A percentile compares a stretch with the other conserved stretches of the same genome.
Evolutionary conservation across 208 protist genomes (phyloP).

Genomic region (Balamuthia mandrillaris): DNA sequence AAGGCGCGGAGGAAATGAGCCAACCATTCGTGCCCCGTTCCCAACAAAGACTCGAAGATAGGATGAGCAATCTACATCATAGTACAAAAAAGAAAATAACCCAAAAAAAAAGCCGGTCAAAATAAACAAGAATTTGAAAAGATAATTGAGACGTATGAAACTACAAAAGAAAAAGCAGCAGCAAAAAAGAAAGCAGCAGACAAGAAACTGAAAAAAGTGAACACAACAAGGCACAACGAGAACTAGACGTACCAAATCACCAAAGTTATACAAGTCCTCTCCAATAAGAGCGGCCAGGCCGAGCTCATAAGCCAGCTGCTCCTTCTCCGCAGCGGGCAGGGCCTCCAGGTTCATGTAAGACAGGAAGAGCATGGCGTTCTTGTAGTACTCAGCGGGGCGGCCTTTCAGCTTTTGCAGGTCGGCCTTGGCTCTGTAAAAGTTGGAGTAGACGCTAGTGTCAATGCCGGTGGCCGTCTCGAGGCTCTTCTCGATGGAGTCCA

Average conservation of each 20-base stretch:
- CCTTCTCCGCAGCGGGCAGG: slow-evolving; percentile 44
- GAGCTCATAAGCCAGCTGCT: slow-evolving; percentile 71
- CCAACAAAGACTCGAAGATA: slow-evolving; percentile 63
- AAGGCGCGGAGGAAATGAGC: slow-evolving; percentile 69
- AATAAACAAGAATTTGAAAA: background rate
- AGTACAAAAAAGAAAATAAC: background rate
- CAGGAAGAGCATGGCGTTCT: slow-evolving; percentile 69
- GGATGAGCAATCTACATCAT: slow-evolving; percentile 64
- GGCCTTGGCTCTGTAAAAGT: slow-evolving; percentile 24
- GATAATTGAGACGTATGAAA: background rate
- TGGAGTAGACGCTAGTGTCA: slow-evolving; percentile 23
- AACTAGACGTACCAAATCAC: slow-evolving; percentile 66
- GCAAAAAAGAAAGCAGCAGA: background rate
- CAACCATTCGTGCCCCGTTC: slow-evolving; percentile 69
- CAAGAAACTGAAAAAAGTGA: background rate
- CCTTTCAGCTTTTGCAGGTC: slow-evolving; percentile 40
- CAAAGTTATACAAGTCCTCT: slow-evolving; percentile 79
- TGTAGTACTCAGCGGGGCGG: slow-evolving; percentile 72
- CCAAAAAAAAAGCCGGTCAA: background rate
- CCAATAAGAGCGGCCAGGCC: slow-evolving; percentile 75
- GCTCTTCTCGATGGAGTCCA: background rate
- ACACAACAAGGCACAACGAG: background rate
- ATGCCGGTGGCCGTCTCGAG: slow-evolving; percentile 9
- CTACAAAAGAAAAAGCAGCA: background rate
- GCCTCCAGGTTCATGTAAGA: slow-evolving; percentile 66